Base-by-base conservation (phyloP, 768 basidiomycete species). In the Tricholomella constricta region DNA sequence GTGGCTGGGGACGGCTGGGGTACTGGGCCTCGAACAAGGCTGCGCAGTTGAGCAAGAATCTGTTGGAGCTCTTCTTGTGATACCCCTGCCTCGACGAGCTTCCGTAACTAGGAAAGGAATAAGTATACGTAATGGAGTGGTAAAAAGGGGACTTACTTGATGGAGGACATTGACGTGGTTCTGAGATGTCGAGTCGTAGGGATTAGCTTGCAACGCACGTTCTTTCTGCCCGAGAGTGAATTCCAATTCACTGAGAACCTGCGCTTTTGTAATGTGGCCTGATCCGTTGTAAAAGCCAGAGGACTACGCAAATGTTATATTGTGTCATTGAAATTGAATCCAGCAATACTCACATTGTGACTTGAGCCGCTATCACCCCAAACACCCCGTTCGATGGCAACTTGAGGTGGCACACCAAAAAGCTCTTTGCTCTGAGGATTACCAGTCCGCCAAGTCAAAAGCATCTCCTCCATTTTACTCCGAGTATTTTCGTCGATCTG, bases 381-480 rank as follows among this genome's bases (percentile, higher is more conserved):
- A 27, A 93, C 82, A 31, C 87, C 86, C 17, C 85, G 80, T 69
- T 98, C 97, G 56, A 98, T 89, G 14, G 85, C 82, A 37, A 84
- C 72, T 67, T 98, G 94, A 17, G 90, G 81, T 2, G 82, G 81
- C 25, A 82, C 71, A 37, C 94, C 90, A 65, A 98, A 99, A 1
- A 99, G 77, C 65, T 95, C 91, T 47, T 83, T 83, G 31, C 90
- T 83, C 29, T 78, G 80, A 2, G 91, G 88, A 12, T 89, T 86
- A 14, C 92, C 94, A 20, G 85, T 88, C 35, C 94, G 81, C 97
- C 97, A 99, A 6, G 97, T 96, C 25, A 91, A 71, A 12, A 98
- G 82, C 86, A 99, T 94, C 70, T 99, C 97, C 66, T 96, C 93
- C 91, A 99, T 95, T 71, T 98, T 98, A 67, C 84, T 83, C 55